Base-by-base conservation (phyloP, 345 rosid species). In the Corchorus capsularis region DNA sequence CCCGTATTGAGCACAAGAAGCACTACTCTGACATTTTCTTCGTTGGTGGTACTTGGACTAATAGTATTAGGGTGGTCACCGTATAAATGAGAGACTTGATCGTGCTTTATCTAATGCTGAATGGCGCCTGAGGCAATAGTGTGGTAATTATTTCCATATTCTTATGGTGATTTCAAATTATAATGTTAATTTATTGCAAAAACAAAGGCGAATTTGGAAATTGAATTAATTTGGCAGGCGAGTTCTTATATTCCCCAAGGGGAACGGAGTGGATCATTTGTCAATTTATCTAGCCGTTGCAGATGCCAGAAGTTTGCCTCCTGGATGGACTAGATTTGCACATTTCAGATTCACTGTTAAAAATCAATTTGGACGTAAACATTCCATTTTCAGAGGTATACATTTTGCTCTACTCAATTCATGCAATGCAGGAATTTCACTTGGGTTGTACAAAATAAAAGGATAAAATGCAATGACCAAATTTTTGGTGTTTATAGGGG, bases 251-350 rank as follows among this genome's bases (percentile, higher is more conserved):
- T 94, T 88, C 47, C 97, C 98, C 4, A 92, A 88, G 75, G 98
- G 98, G 75, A 94, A 94, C 88, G 91, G 92, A 80, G 97, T 88
- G 65, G 93, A 92, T 77, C 90, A 94, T 82, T 77, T 94, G 86
- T 92, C 97, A 45, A 80, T 94, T 91, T 94, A 92, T 78, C 82
- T 94, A 79, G 96, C 91, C 82, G 98, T 94, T 81, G 94, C 97
- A 3, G 97, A 92, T 73, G 87, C 96, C 2, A 20, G 82, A 0
- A 78, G 79, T 15, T 78, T 94, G 86, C 88, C 96, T 0, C 87
- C 88, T 64, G 97, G 96, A 43, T 94, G 98, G 98, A 92, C 91
- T 85, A 85, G 94, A 87, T 91, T 79, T 57, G 91, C 98, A 6
- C 93, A 87, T 70, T 94, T 94, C 80, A 85, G 92, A 81, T 81